phyloP scores from a whole-genome alignment of 2,329 filamentous ascomycete genomes.

The Ascochyta pisi region DNA sequence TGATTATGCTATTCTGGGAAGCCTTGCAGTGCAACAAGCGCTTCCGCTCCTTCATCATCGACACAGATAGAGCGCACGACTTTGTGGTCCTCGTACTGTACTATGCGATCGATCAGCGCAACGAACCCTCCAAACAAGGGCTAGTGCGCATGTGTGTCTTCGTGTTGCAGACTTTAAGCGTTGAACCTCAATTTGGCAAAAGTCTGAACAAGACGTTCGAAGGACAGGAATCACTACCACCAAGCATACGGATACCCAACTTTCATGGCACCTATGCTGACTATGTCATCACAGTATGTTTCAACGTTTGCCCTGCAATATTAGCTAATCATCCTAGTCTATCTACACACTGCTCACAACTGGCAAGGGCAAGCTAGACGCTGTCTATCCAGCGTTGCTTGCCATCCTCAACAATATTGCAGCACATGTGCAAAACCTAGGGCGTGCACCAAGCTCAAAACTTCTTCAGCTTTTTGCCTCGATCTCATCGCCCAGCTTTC shows the following conservation, averaged over 20 bases:
- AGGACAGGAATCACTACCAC: constrained; percentile 84
- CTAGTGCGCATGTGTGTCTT: constrained; percentile 98
- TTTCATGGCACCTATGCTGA: constrained; percentile 93
- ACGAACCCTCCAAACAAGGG: constrained; percentile 86
- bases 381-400: constrained; percentile 89
- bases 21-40: constrained; percentile 96
- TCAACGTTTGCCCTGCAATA: too few relatives aligned
- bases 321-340: constrained; percentile 62
- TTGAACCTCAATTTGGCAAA: constrained; percentile 87
- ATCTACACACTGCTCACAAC: constrained; percentile 91
- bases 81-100: constrained; percentile 90
- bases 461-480: constrained; percentile 86
- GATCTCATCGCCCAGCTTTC: constrained; percentile 91
- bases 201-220: constrained; percentile 90
- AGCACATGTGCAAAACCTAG: constrained; percentile 80
- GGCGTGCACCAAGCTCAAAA: constrained; percentile 76
- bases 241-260: constrained; percentile 78
- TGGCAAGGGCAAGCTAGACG: constrained; percentile 87
- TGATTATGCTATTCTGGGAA: constrained; percentile 98
- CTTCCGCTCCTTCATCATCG: constrained; percentile 95
- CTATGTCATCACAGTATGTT: constrained; percentile 82
- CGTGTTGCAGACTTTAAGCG: constrained; percentile 90
- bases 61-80: constrained; percentile 91
- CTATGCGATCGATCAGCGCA: constrained; percentile 89
- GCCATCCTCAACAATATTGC: constrained; percentile 94